Base-by-base conservation (phyloP, 805 yeast genomes). In the Helenozyma rhizophorensis region DNA sequence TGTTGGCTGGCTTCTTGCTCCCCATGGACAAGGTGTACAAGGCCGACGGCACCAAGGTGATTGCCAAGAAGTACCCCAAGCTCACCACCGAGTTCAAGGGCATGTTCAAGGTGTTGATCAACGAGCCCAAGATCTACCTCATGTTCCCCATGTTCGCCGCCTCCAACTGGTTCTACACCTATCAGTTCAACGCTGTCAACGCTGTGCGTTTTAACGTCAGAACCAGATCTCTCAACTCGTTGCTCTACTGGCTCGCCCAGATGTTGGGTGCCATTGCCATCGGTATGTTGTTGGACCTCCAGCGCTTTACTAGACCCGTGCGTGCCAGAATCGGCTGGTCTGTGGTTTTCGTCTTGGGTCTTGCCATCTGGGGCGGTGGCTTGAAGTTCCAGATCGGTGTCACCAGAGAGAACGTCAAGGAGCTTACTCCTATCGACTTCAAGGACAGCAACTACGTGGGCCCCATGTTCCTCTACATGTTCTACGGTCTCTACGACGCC, bases 151-250 rank as follows among this genome's bases (percentile, higher is more conserved):
- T 75, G 73, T 78, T 77, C 52, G 71, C 74, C 43, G 67, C 79
- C 18, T 74, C 83, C 23, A 78, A 78, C 61, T 78, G 78, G 78
- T 78, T 76, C 60, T 76, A 76, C 63, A 73, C 82, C 28, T 78
- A 78, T 54, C 81, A 78, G 56, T 76, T 73, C 48, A 75, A 76
- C 51, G 76, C 72, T 37, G 63, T 70, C 54, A 77, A 77, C 50
- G 72, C 70, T 25, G 73, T 71, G 14, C 59, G 71, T 30, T 78
- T 78, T 57, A 75, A 70, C 46, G 54, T 76, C 38, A 66, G 82
- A 53, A 74, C 83, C 14, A 66, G 83, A 44, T 73, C 83, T 4
- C 66, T 78, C 48, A 78, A 78, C 60, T 72, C 77, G 13, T 60
- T 76, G 30, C 66, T 78, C 29, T 78, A 76, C 58, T 78, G 82